Percentiles rank a stretch among this genome's conserved stretches.
Evolutionary conservation across 1,284 basidiomycete species (phyloP).

Genomic region (Ceratobasidium sp.): DNA sequence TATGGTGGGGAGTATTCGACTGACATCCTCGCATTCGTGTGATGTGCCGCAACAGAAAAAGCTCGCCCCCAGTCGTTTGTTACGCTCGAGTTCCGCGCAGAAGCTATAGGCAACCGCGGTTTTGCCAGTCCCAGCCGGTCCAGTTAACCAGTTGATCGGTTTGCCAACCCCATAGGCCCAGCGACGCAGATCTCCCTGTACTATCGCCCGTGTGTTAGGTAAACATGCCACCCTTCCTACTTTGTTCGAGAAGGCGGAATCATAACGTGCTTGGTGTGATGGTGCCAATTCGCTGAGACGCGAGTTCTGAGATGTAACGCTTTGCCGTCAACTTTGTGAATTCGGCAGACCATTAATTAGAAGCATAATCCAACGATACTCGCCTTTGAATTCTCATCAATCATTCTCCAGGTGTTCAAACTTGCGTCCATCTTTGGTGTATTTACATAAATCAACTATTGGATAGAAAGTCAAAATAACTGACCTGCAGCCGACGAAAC

Average conservation of each 20-base stretch:
- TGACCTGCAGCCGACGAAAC: not conserved
- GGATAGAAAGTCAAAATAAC: not conserved
- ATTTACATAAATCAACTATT: not conserved
- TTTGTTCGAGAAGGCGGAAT: not conserved
- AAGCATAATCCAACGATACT: too few relatives aligned
- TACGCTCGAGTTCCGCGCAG: slow-evolving; percentile 35
- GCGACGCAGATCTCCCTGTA: slow-evolving; percentile 41
- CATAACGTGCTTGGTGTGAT: slow-evolving; percentile 8
- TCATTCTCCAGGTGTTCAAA: not conserved
- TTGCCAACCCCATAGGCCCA: slow-evolving; percentile 38
- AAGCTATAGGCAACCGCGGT: slow-evolving; percentile 45
- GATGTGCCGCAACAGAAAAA: slow-evolving; percentile 48
- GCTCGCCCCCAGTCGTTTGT: slow-evolving; percentile 47
- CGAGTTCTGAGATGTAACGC: too few relatives aligned
- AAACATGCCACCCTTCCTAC: slow-evolving; percentile 24
- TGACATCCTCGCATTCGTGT: slow-evolving; percentile 16
- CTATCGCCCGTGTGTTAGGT: slow-evolving; percentile 42
- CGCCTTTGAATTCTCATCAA: not conserved
- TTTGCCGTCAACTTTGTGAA: too few relatives aligned
- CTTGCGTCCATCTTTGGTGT: not conserved
- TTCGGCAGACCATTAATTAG: not conserved
- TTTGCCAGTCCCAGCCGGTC: slow-evolving; percentile 45
- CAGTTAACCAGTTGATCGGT: slow-evolving; percentile 46
- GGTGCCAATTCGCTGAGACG: not conserved
- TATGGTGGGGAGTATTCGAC: slow-evolving; percentile 37